Base-by-base conservation (phyloP, 2,329 filamentous ascomycete genomes). In the Hypoxylon sp. region DNA sequence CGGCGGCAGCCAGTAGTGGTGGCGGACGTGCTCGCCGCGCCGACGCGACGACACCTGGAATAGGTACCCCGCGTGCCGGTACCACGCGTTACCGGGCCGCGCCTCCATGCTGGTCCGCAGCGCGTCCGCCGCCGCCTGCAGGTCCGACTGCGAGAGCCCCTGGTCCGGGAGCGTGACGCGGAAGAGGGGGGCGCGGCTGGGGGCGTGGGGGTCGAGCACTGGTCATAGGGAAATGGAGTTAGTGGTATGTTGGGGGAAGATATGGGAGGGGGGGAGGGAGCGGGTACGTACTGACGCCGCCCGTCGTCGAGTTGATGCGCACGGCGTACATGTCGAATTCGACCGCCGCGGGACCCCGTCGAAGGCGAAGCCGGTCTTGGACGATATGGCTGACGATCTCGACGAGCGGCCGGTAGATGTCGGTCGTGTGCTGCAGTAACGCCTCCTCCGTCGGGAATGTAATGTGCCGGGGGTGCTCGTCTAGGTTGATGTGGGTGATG, bases 291-390 rank as follows among this genome's bases (percentile, higher is more conserved):
- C 37, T 41, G n/a, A n/a, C 15, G 3, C 11, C 15, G 3, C 17
- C 41, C 1, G 26, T 19, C n/a, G 1, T 5, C 1, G 30, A 15
- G 48, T 55, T 30, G 3, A 34, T 26, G 4, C 46, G 51, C 1
- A 65, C 19, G 1, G 65, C 62, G 48, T 51, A 65, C 37, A 60
- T 22, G 20, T 57, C 55, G 44, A 68, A 65, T 4, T 62, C 57
- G 30, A 68, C 62, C 10, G 8, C 62, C 10, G 8, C n/a, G 2
- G 61, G 64, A n/a, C 39, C 43, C 3, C 50, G n/a, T 0, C 2
- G 2, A 0, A 67, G 46, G 3, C 15, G 2, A 0, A 67, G 46
- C 6, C 30, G 17, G 0, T 56, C 19, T 37, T 17, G 22, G 1
- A 59, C 54, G 3, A 32, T 32, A 3, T 44, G 49, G 3, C 49